phyloP scores from a whole-genome alignment of 345 rosid species.

The Cardamine chenopodiifolia region DNA sequence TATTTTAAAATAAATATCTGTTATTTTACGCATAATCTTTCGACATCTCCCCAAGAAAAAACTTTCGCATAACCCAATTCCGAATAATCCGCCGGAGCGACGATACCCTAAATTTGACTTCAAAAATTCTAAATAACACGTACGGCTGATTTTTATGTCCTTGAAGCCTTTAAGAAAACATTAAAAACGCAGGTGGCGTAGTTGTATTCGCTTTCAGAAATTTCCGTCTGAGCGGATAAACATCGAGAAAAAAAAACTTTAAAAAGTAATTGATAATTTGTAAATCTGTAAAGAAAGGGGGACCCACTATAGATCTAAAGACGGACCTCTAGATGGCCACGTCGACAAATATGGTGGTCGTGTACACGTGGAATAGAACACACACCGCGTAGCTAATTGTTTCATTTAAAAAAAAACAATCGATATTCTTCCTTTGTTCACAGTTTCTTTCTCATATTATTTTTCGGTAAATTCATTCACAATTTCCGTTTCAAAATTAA shows the following conservation, averaged over 20 bases:
- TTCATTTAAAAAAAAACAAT: not conserved
- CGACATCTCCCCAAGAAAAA: not conserved
- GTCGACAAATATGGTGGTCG: not conserved
- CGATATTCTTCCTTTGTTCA: not conserved
- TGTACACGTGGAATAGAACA: slow-evolving; percentile 28
- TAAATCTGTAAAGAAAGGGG: not conserved
- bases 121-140: too few species aligned
- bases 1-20: too few species aligned
- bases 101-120: not conserved
- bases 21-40: too few species aligned
- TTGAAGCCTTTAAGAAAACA: not conserved
- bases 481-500: not conserved
- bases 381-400: slow-evolving; percentile 13
- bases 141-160: too few species aligned
- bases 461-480: not conserved
- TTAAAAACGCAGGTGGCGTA: not conserved
- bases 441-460: not conserved
- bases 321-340: not conserved
- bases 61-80: not conserved
- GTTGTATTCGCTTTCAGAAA: not conserved
- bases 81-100: not conserved
- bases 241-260: slow-evolving; percentile 9
- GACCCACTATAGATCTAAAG: slow-evolving; percentile 11
- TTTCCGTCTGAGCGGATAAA: not conserved
- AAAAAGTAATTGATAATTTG: not conserved